Base-by-base conservation (phyloP, 1,284 basidiomycete genomes). In the Cryptococcus sp. region DNA sequence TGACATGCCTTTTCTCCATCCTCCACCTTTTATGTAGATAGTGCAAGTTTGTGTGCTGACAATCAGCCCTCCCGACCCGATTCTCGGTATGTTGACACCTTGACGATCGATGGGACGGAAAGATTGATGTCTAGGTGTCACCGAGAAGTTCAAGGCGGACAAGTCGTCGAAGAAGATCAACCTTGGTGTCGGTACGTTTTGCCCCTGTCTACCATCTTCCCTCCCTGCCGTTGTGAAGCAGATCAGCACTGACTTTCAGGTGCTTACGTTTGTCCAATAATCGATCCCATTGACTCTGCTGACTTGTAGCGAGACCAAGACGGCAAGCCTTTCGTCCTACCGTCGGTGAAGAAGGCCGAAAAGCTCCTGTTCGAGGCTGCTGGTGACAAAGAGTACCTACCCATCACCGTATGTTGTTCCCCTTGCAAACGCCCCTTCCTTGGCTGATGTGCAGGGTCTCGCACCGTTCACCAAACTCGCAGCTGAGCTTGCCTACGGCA, bases 351-450 rank as follows among this genome's bases (percentile, higher is more conserved):
- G 71, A 86, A 91, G 80, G 88, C 71, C 46, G 71, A 73, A 83
- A 53, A 60, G 74, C 57, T 60, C 46, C 74, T 97, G 53, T 76
- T 80, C 52, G 74, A 78, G 26, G 76, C 81, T 56, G 81, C 83
- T 58, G 79, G 80, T 40, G 94, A 98, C 83, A 97, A 98, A 78
- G 94, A 98, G 75, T 98, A 98, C 75, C 82, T 97, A 43, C 91
- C 91, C 56, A 98, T 98, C 74, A 94, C 89, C 47, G 70, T 67
- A 42, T 47, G 68, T 56, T 9, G 5, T 14, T 22, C 23, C 38
- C 6, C 5, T 16, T 35, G 16, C 12, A 10, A 14, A 26, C 16
- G 33, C n/a, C 11, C 14, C 28, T 31, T 7, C 28, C 16, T 33
- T 14, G 10, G 11, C 21, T 28, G 7, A 25, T 32, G 47, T 16